These are phyloP conservation scores for Cerioporus squamosus DNA, from an alignment of 1,284 basidiomycete species.

Conservation along the genomic window DNA sequence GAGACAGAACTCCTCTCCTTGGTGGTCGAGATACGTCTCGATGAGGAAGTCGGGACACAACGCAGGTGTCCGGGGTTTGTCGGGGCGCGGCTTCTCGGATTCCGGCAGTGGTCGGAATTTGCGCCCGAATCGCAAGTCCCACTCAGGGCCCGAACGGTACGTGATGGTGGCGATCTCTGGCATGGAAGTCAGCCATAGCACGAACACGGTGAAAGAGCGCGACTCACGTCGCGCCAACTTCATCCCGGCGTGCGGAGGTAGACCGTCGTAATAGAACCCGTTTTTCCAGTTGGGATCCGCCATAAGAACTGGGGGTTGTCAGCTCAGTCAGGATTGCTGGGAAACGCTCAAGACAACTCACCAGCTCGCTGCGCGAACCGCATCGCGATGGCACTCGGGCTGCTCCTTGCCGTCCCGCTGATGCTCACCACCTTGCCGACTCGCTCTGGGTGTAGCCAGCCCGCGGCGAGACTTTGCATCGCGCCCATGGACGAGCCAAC, in stretches of 20 bases:
- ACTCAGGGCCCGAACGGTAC: constrained; percentile 98
- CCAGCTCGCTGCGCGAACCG: constrained; percentile 94
- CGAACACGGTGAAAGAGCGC: not conserved
- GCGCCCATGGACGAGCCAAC: constrained; percentile 97
- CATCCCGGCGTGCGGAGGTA: constrained; percentile 98
- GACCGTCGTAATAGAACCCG: constrained; percentile 95
- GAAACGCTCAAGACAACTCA: constrained; percentile 42
- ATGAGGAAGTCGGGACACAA: constrained; percentile 98
- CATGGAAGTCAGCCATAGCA: constrained; percentile 2
- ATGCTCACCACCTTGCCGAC: constrained; percentile 93
- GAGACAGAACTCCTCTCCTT: constrained; percentile 96
- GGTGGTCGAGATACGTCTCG: constrained; percentile 98
- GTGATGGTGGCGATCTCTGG: constrained; percentile 99
- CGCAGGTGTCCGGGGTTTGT: constrained; percentile 60
- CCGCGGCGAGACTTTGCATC: constrained; percentile 97
- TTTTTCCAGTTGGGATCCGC: constrained; percentile 99
- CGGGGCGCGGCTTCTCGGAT: constrained; percentile 34
- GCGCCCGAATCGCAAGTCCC: constrained; percentile 96
- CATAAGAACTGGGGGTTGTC: constrained; percentile 80
- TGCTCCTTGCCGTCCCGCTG: constrained; percentile 91
- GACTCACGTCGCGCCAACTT: constrained; percentile 93
- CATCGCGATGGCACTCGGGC: constrained; percentile 93
- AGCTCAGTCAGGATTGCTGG: constrained; percentile 9
- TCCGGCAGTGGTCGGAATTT: constrained; percentile 56
- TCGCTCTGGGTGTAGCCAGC: constrained; percentile 89